Conservation (phyloP, 2,329 filamentous ascomycete genomes). For the Hypoxylon sp. region DNA sequence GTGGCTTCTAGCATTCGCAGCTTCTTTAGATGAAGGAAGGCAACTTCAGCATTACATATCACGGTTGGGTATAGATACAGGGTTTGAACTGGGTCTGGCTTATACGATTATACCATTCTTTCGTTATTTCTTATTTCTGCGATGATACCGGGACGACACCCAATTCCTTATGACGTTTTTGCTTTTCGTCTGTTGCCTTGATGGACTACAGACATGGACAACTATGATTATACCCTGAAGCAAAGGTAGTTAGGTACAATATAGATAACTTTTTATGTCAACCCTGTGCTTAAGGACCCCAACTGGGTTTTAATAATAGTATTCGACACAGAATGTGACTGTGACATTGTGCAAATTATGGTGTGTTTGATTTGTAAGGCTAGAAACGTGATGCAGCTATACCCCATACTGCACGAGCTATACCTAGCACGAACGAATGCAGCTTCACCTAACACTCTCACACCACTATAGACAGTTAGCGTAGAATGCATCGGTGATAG, state of each 20-base stretch:
- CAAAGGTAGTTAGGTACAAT: constrained; percentile 40
- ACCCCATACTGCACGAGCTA: background rate
- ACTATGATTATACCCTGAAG: constrained; percentile 42
- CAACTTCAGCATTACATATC: constrained; percentile 41
- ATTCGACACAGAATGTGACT: constrained; percentile 1
- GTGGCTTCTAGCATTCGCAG: constrained; percentile 61
- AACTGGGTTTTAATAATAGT: background rate
- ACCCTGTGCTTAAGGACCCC: constrained; percentile 4
- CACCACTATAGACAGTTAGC: constrained; percentile 13
- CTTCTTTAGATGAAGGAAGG: constrained; percentile 60
- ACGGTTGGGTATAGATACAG: constrained; percentile 42
- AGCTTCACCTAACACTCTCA: constrained; percentile 22
- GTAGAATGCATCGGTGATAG: constrained; percentile 16
- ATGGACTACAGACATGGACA: constrained; percentile 28
- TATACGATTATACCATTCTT: constrained; percentile 46
- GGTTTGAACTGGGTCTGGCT: constrained; percentile 39
- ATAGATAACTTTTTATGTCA: constrained; percentile 25
- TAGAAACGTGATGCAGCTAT: constrained; percentile 11
- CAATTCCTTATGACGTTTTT: constrained; percentile 28
- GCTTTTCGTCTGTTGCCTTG: constrained; percentile 29
- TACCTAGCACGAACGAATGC: constrained; percentile 10
- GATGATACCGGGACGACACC: constrained; percentile 36
- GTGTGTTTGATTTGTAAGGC: constrained; percentile 8
- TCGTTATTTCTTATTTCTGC: constrained; percentile 32
- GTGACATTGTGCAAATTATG: constrained; percentile 11